Base-by-base conservation (phyloP, 2,329 filamentous ascomycete genomes). In the Sclerotinia spermophila region DNA sequence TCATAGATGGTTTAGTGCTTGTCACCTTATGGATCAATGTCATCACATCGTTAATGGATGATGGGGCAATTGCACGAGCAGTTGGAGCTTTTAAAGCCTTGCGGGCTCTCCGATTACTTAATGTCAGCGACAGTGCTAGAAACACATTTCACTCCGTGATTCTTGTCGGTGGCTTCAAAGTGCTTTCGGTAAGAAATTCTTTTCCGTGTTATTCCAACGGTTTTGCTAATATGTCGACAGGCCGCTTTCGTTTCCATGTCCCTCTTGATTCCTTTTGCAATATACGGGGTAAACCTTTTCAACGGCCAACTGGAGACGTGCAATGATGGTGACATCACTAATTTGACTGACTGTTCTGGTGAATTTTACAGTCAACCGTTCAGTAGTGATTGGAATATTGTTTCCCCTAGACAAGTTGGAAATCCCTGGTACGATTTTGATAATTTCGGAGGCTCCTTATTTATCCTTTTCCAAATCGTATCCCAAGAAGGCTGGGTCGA, bases 401-500 rank as follows among this genome's bases (percentile, higher is more conserved):
- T 97, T 15, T 91, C 94, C 2, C 96, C 96, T 8, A 89, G 96
- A 69, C 88, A 91, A 61, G 93, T 91, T 17, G 82, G 87, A 1
- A 98, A 99, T 77, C 89, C 90, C 0, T 97, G 89, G 78, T 98
- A 91, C 81, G 91, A 91, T 79, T 99, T 99, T 78, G 96, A 99
- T 80, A 92, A 96, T 78, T 99, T 99, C 77, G 92, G 91, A n/a
- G 88, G 92, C 68, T 92, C 95, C 0, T 85, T 99, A 45, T 98
- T 98, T 83, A 96, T 97, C 73, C 91, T 99, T 72, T 99, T 97
- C 83, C 94, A 98, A 80, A 97, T 99, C 81, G 95, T 98, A 56
- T 98, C 95, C 67, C 96, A 99, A 81, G 96, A 99, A 84, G 96
- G 96, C 45, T 99, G 96, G 96, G 90, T 90, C 17, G 94, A 97